Percentiles rank a stretch among this genome's conserved stretches.
phyloP scores from a whole-genome alignment of 208 protist genomes.

The Acanthamoeba triangularis region DNA sequence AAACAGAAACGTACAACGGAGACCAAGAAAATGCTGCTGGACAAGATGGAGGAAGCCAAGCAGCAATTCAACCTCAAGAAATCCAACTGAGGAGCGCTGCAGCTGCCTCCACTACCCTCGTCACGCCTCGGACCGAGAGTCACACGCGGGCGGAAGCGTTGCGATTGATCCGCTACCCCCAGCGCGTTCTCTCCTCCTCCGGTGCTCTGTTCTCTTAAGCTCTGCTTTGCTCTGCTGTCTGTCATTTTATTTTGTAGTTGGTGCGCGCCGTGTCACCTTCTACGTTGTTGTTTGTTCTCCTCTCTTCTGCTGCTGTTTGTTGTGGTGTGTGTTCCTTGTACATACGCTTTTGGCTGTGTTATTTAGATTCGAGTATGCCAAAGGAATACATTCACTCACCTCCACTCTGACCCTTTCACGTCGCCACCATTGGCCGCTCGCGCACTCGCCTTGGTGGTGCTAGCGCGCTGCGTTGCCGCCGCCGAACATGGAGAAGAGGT shows the following conservation, averaged over 20 bases:
- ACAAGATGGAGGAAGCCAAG: slow-evolving; percentile 72
- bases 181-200: neutral
- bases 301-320: too few species aligned
- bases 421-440: too few species aligned
- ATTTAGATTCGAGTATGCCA: too few species aligned
- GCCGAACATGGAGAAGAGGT: neutral
- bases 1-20: slow-evolving; percentile 29
- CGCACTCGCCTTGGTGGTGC: too few species aligned
- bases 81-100: neutral
- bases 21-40: slow-evolving; percentile 48
- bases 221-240: neutral
- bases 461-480: too few species aligned
- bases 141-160: neutral
- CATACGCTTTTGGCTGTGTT: too few species aligned
- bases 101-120: neutral
- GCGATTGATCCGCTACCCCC: slow-evolving; percentile 6
- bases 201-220: neutral
- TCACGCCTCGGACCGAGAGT: too few species aligned
- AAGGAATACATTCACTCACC: too few species aligned
- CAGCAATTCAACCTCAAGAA: slow-evolving; percentile 55
- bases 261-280: neutral
- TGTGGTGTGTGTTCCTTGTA: too few species aligned
- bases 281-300: too few species aligned
- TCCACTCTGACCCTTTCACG: too few species aligned
- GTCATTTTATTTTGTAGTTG: slow-evolving; percentile 20